phyloP scores from a whole-genome alignment of 495 filamentous ascomycete genomes.

The Neurospora cerealis region DNA sequence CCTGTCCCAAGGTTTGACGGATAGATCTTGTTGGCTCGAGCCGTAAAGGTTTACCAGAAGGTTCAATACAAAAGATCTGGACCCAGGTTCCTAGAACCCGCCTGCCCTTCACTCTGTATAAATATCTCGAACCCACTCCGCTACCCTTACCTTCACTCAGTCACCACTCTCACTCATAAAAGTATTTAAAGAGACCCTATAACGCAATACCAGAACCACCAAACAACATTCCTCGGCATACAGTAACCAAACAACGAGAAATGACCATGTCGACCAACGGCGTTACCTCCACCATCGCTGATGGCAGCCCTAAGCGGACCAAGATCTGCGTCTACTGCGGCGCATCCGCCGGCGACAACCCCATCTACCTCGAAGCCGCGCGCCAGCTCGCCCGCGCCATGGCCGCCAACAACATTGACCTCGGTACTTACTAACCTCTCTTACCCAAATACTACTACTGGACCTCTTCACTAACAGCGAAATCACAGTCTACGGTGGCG shows the following conservation, averaged over 20 bases:
- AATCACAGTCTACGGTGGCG: constrained; percentile 73
- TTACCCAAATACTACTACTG: not conserved
- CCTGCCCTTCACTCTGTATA: not conserved
- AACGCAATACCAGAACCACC: not conserved
- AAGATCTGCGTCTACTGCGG: constrained; percentile 77
- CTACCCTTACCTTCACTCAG: not conserved
- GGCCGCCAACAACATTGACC: constrained; percentile 59
- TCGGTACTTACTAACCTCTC: constrained; percentile 31
- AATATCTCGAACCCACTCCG: not conserved
- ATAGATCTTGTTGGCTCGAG: not conserved
- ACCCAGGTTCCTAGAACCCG: not conserved
- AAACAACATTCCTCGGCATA: not conserved
- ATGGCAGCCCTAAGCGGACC: constrained; percentile 26
- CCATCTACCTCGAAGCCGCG: constrained; percentile 63
- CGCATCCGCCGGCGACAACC: constrained; percentile 57
- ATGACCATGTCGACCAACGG: constrained; percentile 31
- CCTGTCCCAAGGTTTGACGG: not conserved
- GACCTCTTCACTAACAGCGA: not conserved
- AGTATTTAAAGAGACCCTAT: not conserved
- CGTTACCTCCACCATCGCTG: constrained; percentile 23
- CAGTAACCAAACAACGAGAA: not conserved
- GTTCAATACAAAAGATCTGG: not conserved
- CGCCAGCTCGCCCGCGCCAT: constrained; percentile 65
- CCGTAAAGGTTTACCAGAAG: not conserved
- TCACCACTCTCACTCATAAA: not conserved